phyloP scores from a whole-genome alignment of 2,329 filamentous ascomycete genomes.

The Fusarium caatingaense region DNA sequence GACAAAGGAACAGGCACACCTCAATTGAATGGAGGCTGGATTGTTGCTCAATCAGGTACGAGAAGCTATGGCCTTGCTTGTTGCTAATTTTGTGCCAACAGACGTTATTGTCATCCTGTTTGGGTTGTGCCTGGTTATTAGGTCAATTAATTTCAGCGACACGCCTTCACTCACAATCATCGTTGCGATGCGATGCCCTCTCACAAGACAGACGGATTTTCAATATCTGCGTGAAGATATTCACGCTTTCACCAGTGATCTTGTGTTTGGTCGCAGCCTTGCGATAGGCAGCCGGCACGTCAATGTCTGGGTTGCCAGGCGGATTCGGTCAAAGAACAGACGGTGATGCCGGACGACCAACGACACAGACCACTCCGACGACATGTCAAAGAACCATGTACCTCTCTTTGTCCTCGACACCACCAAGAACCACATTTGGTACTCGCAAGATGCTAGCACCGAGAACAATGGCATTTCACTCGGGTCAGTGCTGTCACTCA shows the following conservation, averaged over 20 bases:
- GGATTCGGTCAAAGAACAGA: constrained; percentile 7
- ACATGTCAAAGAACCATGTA: constrained; percentile 12
- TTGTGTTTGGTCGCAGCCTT: not conserved
- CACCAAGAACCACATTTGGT: constrained; percentile 4
- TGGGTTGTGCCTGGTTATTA: not conserved
- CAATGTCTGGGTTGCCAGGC: not conserved
- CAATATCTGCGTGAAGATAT: accelerated
- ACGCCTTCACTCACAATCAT: not conserved
- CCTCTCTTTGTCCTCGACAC: constrained; percentile 28
- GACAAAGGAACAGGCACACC: constrained; percentile 26
- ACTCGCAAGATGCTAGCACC: not conserved
- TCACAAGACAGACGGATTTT: no score
- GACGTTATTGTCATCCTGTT: constrained; percentile 32
- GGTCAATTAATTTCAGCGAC: not conserved
- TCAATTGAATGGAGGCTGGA: not conserved
- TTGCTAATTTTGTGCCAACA: constrained; percentile 29
- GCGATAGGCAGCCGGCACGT: not conserved
- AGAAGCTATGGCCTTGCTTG: not conserved
- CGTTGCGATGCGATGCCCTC: no score
- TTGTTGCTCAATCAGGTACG: not conserved
- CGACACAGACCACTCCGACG: constrained; percentile 25
- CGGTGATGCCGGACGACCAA: constrained; percentile 6
- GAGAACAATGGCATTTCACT: constrained; percentile 32
- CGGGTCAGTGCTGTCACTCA: not conserved
- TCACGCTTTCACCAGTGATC: accelerated